Evolutionary conservation across 768 basidiomycete genomes (phyloP), one percentile per base, ranked within the genome.

Genomic region (Coprinellus aureogranulatus): DNA sequence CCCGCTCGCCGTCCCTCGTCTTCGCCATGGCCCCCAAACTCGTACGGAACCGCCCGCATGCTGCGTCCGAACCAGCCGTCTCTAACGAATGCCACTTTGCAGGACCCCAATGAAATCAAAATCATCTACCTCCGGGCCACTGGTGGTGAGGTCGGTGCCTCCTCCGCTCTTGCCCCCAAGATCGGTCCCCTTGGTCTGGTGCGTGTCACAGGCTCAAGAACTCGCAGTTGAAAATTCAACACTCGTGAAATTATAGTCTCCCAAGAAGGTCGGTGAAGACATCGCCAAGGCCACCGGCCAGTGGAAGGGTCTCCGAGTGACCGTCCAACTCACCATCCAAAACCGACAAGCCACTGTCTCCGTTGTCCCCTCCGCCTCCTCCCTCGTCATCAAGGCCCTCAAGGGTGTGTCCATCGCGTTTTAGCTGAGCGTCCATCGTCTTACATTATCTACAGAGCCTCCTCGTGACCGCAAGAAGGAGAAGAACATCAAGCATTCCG

Each of bases 231-330:
- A 55, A 30, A 57, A 40, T 45, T 51, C 49, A 52, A 46, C 52
- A 31, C 42, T 49, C 34, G 26, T 23, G 25, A 16, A 52, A 53
- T 23, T 57, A 50, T 65, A 98, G 97, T 98, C 97, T 58, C 97
- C 97, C 67, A 99, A 99, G 83, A 98, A 98, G 82, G 97, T 99
- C 77, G 97, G 97, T 78, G 97, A 99, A 92, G 97, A 99, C 79
- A 99, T 99, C 72, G 97, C 97, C 67, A 99, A 99, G 76, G 96
- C 96, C 58, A 99, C 97, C 59, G 85, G 87, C 48, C 88, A 88
- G 72, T 99, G 97, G 97, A 99, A 99, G 78, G 97, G 97, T 80
- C 92, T 98, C 72, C 93, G 95, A 61, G 96, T 99, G 59, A 98
- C 97, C 64, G 94, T 98, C 64, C 94, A 98, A 76, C 86, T 98